Evolutionary conservation across 768 basidiomycete genomes (phyloP).

Genomic region (Royoungia palumana): DNA sequence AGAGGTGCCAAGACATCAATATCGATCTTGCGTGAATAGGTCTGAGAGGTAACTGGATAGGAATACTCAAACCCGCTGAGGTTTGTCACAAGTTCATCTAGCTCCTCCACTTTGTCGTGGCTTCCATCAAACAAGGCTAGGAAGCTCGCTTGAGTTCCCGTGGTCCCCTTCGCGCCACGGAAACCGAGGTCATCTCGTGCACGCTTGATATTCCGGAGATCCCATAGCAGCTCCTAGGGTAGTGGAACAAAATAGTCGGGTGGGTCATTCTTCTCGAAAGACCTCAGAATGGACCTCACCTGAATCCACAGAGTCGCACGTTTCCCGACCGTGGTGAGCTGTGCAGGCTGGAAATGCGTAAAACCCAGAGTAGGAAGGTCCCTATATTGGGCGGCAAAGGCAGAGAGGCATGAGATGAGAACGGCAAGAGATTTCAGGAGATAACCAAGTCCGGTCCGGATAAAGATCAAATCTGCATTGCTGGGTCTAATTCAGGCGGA

Average conservation of each 20-base stretch:
- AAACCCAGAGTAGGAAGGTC: slow-evolving; percentile 93
- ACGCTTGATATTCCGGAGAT: slow-evolving; percentile 87
- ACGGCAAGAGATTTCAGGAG: slow-evolving; percentile 85
- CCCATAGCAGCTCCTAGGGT: slow-evolving; percentile 86
- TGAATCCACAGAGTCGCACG: slow-evolving; percentile 96
- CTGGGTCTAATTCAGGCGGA: slow-evolving; percentile 39
- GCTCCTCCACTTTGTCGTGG: slow-evolving; percentile 89
- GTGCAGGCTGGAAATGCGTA: slow-evolving; percentile 98
- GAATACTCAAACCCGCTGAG: slow-evolving; percentile 91
- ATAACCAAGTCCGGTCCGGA: slow-evolving; percentile 80
- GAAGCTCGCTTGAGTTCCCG: slow-evolving; percentile 97
- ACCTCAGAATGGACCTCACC: slow-evolving; percentile 35
- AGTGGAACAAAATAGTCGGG: not conserved
- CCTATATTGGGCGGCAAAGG: slow-evolving; percentile 81
- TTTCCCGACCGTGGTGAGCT: slow-evolving; percentile 97
- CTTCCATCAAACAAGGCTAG: slow-evolving; percentile 91
- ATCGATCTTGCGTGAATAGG: slow-evolving; percentile 97
- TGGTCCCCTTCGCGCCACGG: slow-evolving; percentile 98
- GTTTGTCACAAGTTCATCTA: slow-evolving; percentile 86
- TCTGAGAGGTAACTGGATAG: slow-evolving; percentile 98
- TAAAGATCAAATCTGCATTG: slow-evolving; percentile 97
- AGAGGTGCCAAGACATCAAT: slow-evolving; percentile 87
- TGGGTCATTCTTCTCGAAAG: not conserved
- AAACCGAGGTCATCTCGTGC: slow-evolving; percentile 92
- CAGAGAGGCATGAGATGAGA: slow-evolving; percentile 83